phyloP scores from a whole-genome alignment of 1,139 yeast genomes.

The Saccharomyces hybrid region DNA sequence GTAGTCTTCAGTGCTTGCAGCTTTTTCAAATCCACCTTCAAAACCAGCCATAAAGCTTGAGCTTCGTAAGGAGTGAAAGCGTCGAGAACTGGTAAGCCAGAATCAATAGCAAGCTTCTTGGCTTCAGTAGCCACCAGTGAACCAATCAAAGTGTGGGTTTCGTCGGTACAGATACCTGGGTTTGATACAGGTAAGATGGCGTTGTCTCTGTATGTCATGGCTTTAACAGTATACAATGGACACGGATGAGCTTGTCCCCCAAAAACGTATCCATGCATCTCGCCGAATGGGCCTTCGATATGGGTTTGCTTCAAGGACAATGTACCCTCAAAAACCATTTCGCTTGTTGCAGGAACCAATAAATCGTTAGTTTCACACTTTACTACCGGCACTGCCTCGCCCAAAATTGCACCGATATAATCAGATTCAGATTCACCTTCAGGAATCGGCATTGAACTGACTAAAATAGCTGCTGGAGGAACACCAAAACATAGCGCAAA shows the following conservation, averaged over 20 bases:
- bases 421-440: conserved; percentile 20
- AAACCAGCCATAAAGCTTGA: conserved; percentile 19
- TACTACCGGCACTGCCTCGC: conserved; percentile 19
- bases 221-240: conserved; percentile 19
- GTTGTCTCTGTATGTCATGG: conserved; percentile 18
- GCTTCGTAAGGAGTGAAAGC: conserved; percentile 21
- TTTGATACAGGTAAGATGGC: conserved; percentile 22
- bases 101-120: conserved; percentile 5
- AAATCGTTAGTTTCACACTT: conserved; percentile 18
- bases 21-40: conserved; percentile 15
- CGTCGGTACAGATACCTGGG: conserved; percentile 22
- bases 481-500: conserved; percentile 23
- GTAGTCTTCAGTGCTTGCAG: conserved; percentile 14
- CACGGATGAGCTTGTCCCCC: conserved; percentile 17
- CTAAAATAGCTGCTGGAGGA: conserved; percentile 25
- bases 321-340: conserved; percentile 23
- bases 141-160: conserved; percentile 25
- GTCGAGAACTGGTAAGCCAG: conserved; percentile 14
- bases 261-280: conserved; percentile 24
- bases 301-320: conserved; percentile 11
- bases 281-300: conserved; percentile 24
- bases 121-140: conserved; percentile 16
- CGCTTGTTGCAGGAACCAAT: conserved; percentile 20
- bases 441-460: conserved; percentile 24
- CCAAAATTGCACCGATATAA: conserved; percentile 19